phyloP scores from a whole-genome alignment of 2,329 filamentous ascomycete genomes.

The Talaromyces sp. region DNA sequence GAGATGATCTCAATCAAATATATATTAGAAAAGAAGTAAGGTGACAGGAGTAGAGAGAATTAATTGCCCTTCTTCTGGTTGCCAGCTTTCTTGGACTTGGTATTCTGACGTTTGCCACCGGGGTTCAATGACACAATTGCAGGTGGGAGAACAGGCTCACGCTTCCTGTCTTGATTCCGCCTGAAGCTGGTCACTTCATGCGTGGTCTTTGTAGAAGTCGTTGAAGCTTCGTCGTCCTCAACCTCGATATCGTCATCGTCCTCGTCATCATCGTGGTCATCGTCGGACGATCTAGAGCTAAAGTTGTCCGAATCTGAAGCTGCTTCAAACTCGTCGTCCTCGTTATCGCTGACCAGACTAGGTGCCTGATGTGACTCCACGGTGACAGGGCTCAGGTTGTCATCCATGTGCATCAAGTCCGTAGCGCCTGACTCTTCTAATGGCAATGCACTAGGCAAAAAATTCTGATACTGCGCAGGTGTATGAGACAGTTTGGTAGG shows the following conservation, averaged over 20 bases:
- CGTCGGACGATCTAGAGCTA: conserved; percentile 45
- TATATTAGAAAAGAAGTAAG: conserved; percentile 17
- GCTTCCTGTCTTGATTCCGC: conserved; percentile 34
- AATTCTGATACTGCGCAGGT: conserved; percentile 36
- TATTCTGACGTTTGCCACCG: conserved; percentile 32
- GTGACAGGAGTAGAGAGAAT: background rate
- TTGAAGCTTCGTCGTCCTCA: conserved; percentile 45
- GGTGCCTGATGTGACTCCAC: conserved; percentile 73
- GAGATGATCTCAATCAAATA: conserved; percentile 21
- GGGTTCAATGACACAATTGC: conserved; percentile 31
- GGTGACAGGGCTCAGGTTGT: conserved; percentile 67
- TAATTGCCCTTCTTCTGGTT: conserved; percentile 29
- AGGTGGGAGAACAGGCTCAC: conserved; percentile 29
- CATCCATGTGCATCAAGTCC: conserved; percentile 43
- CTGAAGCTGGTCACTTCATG: conserved; percentile 34
- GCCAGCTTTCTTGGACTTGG: conserved; percentile 31
- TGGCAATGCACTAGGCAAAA: conserved; percentile 28
- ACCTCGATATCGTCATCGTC: conserved; percentile 44
- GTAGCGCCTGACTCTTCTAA: conserved; percentile 43
- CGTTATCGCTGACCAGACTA: conserved; percentile 69
- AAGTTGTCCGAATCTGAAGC: conserved; percentile 66
- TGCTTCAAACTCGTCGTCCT: conserved; percentile 66
- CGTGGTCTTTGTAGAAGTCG: conserved; percentile 36
- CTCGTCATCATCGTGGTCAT: conserved; percentile 54
- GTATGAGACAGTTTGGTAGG: conserved; percentile 35